Evolutionary conservation across 495 filamentous ascomycete species (phyloP), one percentile per base, ranked within the genome.

Genomic region (Penicillium longicatenatum): DNA sequence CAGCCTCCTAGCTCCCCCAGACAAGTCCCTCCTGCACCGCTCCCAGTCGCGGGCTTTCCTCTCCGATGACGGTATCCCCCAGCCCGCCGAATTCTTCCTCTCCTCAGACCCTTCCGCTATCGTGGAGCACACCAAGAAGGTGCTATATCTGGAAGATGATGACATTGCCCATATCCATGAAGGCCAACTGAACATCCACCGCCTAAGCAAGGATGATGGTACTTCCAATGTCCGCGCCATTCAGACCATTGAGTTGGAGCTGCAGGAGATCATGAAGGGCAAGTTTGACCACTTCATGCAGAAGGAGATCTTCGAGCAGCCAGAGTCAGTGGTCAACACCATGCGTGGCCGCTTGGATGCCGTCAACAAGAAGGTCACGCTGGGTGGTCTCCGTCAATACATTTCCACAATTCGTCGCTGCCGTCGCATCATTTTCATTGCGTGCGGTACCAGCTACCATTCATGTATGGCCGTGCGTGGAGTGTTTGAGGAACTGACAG

Each of bases 231-330:
- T 98, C 52, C 92, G 94, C 67, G 89, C 89, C 52, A 98, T 98
- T 74, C 94, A 98, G 81, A 98, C 94, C 43, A 84, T 98, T 53
- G 94, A 98, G 79, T 87, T 98, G 41, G 91, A 98, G 83, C 86
- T 98, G 53, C 94, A 98, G 79, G 94, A 98, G 79, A 98, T 98
- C 75, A 98, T 98, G 94, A 98, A 98, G 85, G 94, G 94, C 70
- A 95, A 93, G 69, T 98, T 98, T 76, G 94, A 98, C 71, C 94
- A 98, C 76, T 98, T 97, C 82, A 98, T 98, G 94, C 95, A 98
- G 72, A 98, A 98, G 82, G 94, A 98, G 73, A 98, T 98, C 68
- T 98, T 98, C 75, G 94, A 98, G 79, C 94, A 98, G 78, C 94
- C 94, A 56, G 94, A 98, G 78, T 98, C 94, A 6, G 91, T 98